A percentile compares a stretch with the other conserved stretches of the same genome.
Conservation (phyloP, 768 basidiomycete species). For the Xerocomellus dryophilus region DNA sequence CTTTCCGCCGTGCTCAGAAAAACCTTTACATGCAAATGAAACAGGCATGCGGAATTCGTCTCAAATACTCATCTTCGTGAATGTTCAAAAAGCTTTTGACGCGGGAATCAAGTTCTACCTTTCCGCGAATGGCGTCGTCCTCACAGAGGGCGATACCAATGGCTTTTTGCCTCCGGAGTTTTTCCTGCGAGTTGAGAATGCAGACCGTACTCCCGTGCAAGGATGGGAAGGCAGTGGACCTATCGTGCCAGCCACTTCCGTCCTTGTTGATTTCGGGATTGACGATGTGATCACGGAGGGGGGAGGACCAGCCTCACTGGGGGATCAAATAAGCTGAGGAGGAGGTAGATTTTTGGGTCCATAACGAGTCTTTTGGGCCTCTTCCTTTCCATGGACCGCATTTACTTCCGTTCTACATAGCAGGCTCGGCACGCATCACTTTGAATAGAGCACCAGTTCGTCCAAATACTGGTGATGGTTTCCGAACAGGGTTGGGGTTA, state of each 20-base stretch:
- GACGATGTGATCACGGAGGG: neutral
- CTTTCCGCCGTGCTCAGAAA: neutral
- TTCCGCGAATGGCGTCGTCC: constrained; percentile 84
- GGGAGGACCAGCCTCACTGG: neutral
- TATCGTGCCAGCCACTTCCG: neutral
- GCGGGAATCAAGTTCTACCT: constrained; percentile 72
- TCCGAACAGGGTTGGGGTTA: too few relatives aligned
- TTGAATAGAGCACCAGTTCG: neutral
- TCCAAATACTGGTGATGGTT: too few relatives aligned
- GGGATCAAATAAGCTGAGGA: neutral
- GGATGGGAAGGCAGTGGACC: constrained; percentile 22
- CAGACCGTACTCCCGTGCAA: constrained; percentile 15
- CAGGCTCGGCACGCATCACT: neutral
- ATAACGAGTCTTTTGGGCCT: neutral
- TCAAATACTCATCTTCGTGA: constrained; percentile 77
- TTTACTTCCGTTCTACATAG: neutral
- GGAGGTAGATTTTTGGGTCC: neutral
- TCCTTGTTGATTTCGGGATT: neutral
- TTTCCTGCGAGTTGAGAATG: constrained; percentile 67
- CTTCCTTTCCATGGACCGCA: neutral
- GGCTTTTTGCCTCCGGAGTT: constrained; percentile 62
- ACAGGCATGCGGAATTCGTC: constrained; percentile 81
- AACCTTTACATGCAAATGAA: neutral
- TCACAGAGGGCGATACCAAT: constrained; percentile 70
- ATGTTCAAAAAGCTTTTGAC: constrained; percentile 66